Base-by-base conservation (phyloP, 495 filamentous ascomycete species). In the Lepidopterella palustris region DNA sequence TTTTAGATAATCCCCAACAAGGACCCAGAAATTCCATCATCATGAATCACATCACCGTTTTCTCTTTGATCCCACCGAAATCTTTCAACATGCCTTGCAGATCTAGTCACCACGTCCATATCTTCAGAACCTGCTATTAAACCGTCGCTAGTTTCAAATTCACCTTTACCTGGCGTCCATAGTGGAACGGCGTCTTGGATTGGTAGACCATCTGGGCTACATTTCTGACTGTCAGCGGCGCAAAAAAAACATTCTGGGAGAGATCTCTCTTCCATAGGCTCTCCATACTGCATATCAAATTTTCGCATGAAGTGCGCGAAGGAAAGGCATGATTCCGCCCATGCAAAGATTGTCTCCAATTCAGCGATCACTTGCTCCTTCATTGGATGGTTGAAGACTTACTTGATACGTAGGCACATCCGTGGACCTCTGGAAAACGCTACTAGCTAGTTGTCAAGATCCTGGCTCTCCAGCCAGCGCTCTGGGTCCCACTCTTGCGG, bases 401-500 rank as follows among this genome's bases (percentile, higher is more conserved):
- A 42, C 35, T 42, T 42, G 3, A 42, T 42, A 18, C 79, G 78
- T 1, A 80, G 52, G 56, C 79, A 80, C 10, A 61, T 65, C 31
- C 79, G 55, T 27, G 69, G 72, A 0, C 79, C 78, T 55, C 71
- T 75, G 13, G 65, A 68, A 45, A 82, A 82, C 0, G 76, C 53
- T 9, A 76, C 67, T 6, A 77, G 68, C 45, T 72, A 74, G 13
- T 68, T 65, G 4, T 58, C 57, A 9, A 78, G 53, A n/a, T 9
- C 5, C 3, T 9, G 42, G 2, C 28, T n/a, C 29, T 23, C 24
- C n/a, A 61, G 23, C 59, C 59, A 61, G 1, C 59, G 31, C 27
- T 61, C 59, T 32, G 59, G 59, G 5, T 23, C 9, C 56, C 60
- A 61, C 5, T 45, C 23, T 9, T 28, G n/a, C 9, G 59, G 59